These are phyloP conservation scores for Pseudomicrostroma phylloplanum DNA, from an alignment of 1,284 basidiomycete genomes.

Conservation along the genomic window DNA sequence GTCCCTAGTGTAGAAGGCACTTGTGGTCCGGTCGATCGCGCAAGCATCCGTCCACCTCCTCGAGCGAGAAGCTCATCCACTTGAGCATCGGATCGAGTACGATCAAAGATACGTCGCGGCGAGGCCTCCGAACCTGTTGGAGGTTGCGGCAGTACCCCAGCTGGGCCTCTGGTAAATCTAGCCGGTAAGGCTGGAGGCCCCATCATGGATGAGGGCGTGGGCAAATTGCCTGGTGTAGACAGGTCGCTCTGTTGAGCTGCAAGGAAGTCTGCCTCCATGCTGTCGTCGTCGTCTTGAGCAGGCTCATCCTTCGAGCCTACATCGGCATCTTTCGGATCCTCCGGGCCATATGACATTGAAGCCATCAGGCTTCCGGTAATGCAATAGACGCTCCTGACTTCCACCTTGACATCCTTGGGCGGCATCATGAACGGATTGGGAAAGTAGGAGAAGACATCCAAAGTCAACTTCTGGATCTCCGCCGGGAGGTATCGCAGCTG, in stretches of 20 bases:
- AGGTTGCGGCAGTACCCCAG: too few species aligned
- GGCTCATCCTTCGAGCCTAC: neutral
- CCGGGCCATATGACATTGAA: neutral
- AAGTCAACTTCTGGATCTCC: slow-evolving; percentile 41
- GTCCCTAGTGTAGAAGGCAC: too few species aligned
- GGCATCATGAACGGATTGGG: slow-evolving; percentile 41
- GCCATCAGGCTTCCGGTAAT: slow-evolving; percentile 1
- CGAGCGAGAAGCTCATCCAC: slow-evolving; percentile 10
- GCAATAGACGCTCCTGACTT: neutral
- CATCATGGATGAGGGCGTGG: neutral
- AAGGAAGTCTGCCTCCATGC: neutral
- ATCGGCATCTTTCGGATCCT: neutral
- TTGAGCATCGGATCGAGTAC: slow-evolving; percentile 9
- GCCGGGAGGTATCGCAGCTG: slow-evolving; percentile 35
- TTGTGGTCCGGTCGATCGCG: neutral
- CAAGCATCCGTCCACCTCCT: slow-evolving; percentile 5
- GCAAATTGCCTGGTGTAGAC: too few species aligned
- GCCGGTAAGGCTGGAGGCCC: neutral
- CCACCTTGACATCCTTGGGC: slow-evolving; percentile 13
- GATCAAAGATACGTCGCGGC: slow-evolving; percentile 7
- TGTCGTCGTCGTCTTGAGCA: neutral
- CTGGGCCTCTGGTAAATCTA: neutral
- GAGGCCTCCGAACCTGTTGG: neutral
- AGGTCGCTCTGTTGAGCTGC: neutral
- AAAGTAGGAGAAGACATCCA: slow-evolving; percentile 39